Conservation (phyloP, 2,329 filamentous ascomycete species). For the Periconia sp. region DNA sequence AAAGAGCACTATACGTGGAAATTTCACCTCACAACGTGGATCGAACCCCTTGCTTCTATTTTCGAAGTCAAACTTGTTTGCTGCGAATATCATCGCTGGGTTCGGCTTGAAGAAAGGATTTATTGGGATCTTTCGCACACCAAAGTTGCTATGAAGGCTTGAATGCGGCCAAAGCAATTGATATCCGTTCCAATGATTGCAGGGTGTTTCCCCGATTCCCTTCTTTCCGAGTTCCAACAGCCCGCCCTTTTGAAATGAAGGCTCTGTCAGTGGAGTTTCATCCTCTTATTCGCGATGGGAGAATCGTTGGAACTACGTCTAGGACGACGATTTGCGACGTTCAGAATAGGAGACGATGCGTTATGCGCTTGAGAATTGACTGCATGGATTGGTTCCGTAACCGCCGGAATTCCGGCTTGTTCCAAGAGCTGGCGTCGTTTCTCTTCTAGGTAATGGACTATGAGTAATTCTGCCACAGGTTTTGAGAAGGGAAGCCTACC, state of each 20-base stretch:
- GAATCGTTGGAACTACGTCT: not conserved
- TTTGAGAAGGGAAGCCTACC: not conserved
- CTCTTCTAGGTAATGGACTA: not conserved
- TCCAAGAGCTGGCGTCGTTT: not conserved
- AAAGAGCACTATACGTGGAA: conserved; percentile 1
- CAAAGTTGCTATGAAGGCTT: not conserved
- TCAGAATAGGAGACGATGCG: too few relatives aligned
- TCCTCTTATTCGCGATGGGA: not conserved
- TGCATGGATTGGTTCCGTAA: not conserved
- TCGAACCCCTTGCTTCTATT: conserved; percentile 1
- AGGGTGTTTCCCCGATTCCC: too few relatives aligned
- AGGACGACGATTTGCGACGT: not conserved
- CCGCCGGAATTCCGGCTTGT: too few relatives aligned
- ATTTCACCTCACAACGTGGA: conserved; percentile 1
- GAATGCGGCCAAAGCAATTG: too few relatives aligned
- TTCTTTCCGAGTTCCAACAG: conserved; percentile 1
- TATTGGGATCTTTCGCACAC: not conserved
- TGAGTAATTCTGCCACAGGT: not conserved
- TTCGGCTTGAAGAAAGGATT: not conserved
- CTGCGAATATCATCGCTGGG: not conserved
- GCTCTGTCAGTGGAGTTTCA: conserved; percentile 2
- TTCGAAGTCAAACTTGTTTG: conserved; percentile 1
- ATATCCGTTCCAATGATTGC: not conserved
- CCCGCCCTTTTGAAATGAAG: conserved; percentile 1
- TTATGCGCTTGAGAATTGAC: not conserved